phyloP scores from a whole-genome alignment of 805 yeast species.

The Saturnispora sanitii region DNA sequence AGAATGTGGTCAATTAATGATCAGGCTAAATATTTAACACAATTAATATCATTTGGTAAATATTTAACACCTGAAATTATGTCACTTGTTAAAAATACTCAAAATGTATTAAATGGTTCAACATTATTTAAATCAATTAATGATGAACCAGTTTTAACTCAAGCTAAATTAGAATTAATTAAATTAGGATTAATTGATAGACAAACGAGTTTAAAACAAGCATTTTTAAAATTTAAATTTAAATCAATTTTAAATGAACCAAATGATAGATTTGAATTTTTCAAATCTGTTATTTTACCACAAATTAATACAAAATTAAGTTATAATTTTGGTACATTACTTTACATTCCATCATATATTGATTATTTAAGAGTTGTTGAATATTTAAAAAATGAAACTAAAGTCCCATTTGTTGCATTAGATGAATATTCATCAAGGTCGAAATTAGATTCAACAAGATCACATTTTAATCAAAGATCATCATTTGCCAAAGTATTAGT shows the following conservation, averaged over 20 bases:
- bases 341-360: constrained; percentile 77
- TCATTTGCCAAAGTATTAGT: constrained; percentile 44
- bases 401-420: constrained; percentile 54
- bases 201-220: constrained; percentile 46
- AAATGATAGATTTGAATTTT: constrained; percentile 71
- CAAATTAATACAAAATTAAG: constrained; percentile 52
- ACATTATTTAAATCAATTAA: constrained; percentile 43
- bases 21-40: constrained; percentile 62
- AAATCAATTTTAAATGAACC: constrained; percentile 54
- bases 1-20: constrained; percentile 91
- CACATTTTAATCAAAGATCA: constrained; percentile 45
- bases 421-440: constrained; percentile 77
- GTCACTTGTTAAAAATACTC: constrained; percentile 37
- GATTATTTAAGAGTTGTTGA: constrained; percentile 77
- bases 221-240: constrained; percentile 61
- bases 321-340: constrained; percentile 63
- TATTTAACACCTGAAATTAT: constrained; percentile 76
- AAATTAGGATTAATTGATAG: constrained; percentile 25
- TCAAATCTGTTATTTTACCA: constrained; percentile 65
- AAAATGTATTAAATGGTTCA: constrained; percentile 45
- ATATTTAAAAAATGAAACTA: constrained; percentile 53
- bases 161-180: constrained; percentile 38
- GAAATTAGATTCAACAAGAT: constrained; percentile 62
- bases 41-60: constrained; percentile 67
- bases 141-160: constrained; percentile 36